Evolutionary conservation across 2,329 filamentous ascomycete genomes (phyloP), one percentile per base, ranked within the genome.

Genomic region (Bipolaris victoriae): DNA sequence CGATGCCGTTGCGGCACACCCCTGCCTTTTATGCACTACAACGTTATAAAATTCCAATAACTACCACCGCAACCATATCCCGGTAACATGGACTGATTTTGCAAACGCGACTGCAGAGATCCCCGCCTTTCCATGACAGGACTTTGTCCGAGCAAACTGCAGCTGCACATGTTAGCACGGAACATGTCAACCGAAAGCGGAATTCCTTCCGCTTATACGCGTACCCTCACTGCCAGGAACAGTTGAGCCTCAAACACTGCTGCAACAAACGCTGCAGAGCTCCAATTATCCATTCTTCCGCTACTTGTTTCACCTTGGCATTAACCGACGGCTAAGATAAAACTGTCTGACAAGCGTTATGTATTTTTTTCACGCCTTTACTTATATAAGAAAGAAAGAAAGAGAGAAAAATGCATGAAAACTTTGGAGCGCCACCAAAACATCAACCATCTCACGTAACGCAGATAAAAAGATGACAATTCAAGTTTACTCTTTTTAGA

Each of bases 1-100:
- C 18, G 16, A 31, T 46, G 47, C 46, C 54, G 51, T 59, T 52
- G 59, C 55, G 40, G 49, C 58, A 48, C 57, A 57, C 18, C 61
- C 56, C 63, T 57, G 49, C 57, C 50, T 24, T 52, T 64, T 48
- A 68, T 65, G 65, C 66, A 63, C 62, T 70, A 58, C 62, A 61
- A 65, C 60, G 48, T 62, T 50, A 65, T 61, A 45, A 62, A 65
- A 62, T 58, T 65, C 61, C 50, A 63, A 66, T 64, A 50, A 58
- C 61, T 49, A 33, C 56, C 22, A 49, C 46, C 33, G 29, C 46
- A 39, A 16, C 15, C 16, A 6, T 46, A 20, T 13, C 16, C 29
- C 29, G 29, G 29, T 5, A 31, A 13, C 16, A 31, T 11, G 15
- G 26, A 37, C 40, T 53, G 24, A 46, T 26, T 11, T 29, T 46